A percentile compares a stretch with the other conserved stretches of the same genome.
Conservation (phyloP, 345 rosid genomes). For the Durio zibethinus region DNA sequence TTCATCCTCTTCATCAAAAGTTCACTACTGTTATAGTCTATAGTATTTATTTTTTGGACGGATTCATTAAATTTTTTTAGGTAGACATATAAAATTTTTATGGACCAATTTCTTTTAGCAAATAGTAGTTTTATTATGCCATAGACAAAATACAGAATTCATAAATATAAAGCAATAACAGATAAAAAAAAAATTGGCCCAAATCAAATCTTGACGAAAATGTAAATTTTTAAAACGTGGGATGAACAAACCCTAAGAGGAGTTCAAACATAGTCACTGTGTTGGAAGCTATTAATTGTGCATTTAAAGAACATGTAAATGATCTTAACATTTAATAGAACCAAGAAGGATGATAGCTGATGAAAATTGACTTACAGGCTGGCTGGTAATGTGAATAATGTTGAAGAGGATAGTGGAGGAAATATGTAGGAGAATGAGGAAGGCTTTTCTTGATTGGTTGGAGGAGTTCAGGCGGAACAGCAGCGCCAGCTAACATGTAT, state of each 20-base stretch:
- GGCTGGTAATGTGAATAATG: constrained; percentile 62
- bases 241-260: background rate
- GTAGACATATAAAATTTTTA: background rate
- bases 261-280: background rate
- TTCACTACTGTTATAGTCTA: background rate
- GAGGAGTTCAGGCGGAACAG: constrained; percentile 84
- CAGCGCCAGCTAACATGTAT: constrained; percentile 83
- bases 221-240: background rate
- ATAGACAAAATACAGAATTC: background rate
- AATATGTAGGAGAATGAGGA: constrained; percentile 54
- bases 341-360: background rate
- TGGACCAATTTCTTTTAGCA: background rate
- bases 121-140: background rate
- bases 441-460: constrained; percentile 83
- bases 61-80: background rate
- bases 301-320: background rate
- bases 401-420: constrained; percentile 55
- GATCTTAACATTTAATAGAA: background rate
- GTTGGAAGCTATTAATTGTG: background rate
- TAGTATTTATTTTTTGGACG: background rate
- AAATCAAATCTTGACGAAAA: background rate
- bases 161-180: background rate
- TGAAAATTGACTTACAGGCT: constrained; percentile 52
- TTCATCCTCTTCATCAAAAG: background rate
- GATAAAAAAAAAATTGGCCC: background rate